Evolutionary conservation across 2,329 filamentous ascomycete species (phyloP), one percentile per base, ranked within the genome.

Genomic region (Blastomyces percursus): DNA sequence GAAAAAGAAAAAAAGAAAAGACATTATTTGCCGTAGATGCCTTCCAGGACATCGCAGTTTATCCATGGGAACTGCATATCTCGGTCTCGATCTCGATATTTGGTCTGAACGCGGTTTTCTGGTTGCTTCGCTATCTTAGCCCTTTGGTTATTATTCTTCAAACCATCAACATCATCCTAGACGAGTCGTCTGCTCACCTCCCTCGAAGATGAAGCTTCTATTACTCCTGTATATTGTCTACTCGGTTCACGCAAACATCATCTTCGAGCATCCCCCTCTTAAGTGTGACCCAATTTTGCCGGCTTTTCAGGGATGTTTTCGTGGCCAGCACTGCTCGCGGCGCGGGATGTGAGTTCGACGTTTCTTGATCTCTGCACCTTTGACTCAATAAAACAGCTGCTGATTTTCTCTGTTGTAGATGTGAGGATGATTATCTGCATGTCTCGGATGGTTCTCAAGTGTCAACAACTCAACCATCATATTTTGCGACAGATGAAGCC

Each of bases 321-420:
- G 64, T 24, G 64, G 64, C 38, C 64, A 65, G 57, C n/a, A 50
- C 44, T 65, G 64, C 21, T 64, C 62, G 7, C 52, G 21, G n/a
- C 50, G 27, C 27, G 64, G 64, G 24, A 56, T 62, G 57, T 65
- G 35, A 40, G 64, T 64, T 14, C 19, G 12, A n/a, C 2, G 24
- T 27, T 19, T n/a, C 14, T n/a, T 32, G n/a, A 40, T 16, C 4
- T n/a, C 19, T 50, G 27, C 21, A 8, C 32, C 4, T 12, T 19
- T 8, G 5, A 32, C 27, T 19, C 60, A 3, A 44, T 42, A 4
- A 19, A 2, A 1, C n/a, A 35, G 27, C 9, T 44, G 58, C 27
- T 60, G 5, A 57, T 16, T 38, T 44, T 46, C n/a, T 5, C 46
- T 24, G 40, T 35, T 14, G 8, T 19, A 62, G 60, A 38, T 62